These are phyloP conservation scores for Anthostomella pinea DNA, from an alignment of 2,329 filamentous ascomycete genomes.

Conservation along the genomic window DNA sequence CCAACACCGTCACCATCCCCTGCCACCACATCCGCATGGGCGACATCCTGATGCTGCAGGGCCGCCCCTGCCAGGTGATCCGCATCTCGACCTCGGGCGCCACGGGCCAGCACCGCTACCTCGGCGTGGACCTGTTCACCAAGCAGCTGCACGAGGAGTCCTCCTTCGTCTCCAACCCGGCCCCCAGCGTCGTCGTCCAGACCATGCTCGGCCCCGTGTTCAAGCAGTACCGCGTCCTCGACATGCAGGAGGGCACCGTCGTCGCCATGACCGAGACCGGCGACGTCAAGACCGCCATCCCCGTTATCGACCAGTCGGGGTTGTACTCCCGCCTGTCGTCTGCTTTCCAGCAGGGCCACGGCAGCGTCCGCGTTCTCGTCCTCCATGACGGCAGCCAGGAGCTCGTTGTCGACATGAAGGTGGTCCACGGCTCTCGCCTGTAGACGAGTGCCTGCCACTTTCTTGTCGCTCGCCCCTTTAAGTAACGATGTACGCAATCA, in stretches of 20 bases:
- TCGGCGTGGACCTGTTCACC: slow-evolving; percentile 99
- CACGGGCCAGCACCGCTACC: slow-evolving; percentile 99
- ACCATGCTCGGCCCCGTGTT: slow-evolving; percentile 99
- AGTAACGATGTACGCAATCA: slow-evolving; percentile 27
- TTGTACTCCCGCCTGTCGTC: slow-evolving; percentile 77
- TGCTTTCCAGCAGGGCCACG: slow-evolving; percentile 87
- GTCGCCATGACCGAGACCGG: slow-evolving; percentile 99
- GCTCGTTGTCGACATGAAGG: slow-evolving; percentile 98
- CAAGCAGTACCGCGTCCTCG: slow-evolving; percentile 99
- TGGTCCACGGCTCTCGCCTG: slow-evolving; percentile 77
- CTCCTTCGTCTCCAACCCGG: slow-evolving; percentile 94
- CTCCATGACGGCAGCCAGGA: slow-evolving; percentile 91
- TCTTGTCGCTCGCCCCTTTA: slow-evolving; percentile 9
- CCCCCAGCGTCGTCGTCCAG: slow-evolving; percentile 94
- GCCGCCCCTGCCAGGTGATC: slow-evolving; percentile 99
- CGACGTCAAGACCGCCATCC: slow-evolving; percentile 94
- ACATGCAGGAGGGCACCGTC: slow-evolving; percentile 81
- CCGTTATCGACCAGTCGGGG: slow-evolving; percentile 92
- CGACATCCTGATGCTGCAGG: slow-evolving; percentile 98
- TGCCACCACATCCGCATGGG: slow-evolving; percentile 99
- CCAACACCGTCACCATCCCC: slow-evolving; percentile 94
- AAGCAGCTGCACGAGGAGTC: slow-evolving; percentile 99
- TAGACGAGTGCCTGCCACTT: slow-evolving; percentile 44
- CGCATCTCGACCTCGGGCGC: slow-evolving; percentile 97
- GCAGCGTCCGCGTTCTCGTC: slow-evolving; percentile 91